A percentile compares a stretch with the other conserved stretches of the same genome.
Evolutionary conservation across 169 alveolate genomes (phyloP).

Genomic region (Pseudocohnilembus persalinus): DNA sequence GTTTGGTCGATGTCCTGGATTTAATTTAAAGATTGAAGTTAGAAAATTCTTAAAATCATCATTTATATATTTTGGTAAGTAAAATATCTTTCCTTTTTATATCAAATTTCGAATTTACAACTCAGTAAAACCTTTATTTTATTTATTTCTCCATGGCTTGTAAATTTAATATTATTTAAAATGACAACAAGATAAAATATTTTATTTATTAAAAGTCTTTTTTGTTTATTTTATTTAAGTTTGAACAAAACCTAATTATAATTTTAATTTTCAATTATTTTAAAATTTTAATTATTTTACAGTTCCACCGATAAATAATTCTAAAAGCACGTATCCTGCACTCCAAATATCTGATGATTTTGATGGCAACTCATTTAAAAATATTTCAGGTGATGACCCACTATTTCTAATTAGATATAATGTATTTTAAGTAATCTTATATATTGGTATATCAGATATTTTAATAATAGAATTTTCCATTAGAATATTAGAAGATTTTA

Average conservation of each 20-base stretch:
- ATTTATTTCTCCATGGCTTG: not conserved
- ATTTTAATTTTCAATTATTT: too few species aligned
- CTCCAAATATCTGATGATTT: not conserved
- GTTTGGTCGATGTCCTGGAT: not conserved
- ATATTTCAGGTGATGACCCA: not conserved
- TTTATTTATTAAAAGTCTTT: too few species aligned
- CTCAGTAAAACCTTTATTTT: not conserved
- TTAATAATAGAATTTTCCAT: not conserved
- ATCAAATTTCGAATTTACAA: not conserved
- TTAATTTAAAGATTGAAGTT: too few species aligned
- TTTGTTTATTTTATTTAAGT: too few species aligned
- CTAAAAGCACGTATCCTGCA: not conserved
- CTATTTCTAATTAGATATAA: too few species aligned
- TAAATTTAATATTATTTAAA: too few species aligned
- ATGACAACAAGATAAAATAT: not conserved
- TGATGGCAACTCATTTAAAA: not conserved
- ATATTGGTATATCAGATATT: not conserved
- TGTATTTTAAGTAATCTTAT: not conserved
- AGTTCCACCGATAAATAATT: not conserved
- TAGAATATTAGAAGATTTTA: not conserved
- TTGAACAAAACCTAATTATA: too few species aligned
- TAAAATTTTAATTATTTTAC: not conserved
- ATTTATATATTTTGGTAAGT: not conserved
- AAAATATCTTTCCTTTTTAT: not conserved
- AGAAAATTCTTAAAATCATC: not conserved